phyloP scores from a whole-genome alignment of 768 basidiomycete species.

The Lanmaoa rubissima region DNA sequence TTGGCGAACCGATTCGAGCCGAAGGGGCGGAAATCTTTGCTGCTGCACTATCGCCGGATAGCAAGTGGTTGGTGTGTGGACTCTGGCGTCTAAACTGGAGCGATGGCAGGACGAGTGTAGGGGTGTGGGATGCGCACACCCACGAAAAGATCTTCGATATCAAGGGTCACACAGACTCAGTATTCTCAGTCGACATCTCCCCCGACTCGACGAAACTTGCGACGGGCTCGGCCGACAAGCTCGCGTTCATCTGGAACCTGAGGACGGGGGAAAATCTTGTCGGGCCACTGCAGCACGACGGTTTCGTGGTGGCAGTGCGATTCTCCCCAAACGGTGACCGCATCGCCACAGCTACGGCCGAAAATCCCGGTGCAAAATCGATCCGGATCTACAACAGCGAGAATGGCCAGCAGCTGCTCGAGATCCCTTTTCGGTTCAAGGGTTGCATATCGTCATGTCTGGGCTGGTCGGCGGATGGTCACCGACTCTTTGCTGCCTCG shows the following conservation, averaged over 20 bases:
- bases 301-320: background rate
- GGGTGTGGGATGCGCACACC: background rate
- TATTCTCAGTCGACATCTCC: background rate
- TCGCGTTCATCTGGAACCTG: background rate
- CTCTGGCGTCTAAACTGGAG: background rate
- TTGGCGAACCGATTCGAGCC: background rate
- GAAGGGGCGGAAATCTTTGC: background rate
- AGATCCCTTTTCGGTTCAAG: background rate
- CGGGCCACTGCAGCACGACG: background rate
- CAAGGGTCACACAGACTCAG: background rate
- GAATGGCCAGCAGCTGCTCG: background rate
- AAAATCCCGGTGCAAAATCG: background rate
- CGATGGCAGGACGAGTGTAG: no score
- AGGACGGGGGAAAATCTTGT: background rate
- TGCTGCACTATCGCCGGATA: background rate
- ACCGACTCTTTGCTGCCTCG: no score
- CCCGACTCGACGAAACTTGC: background rate
- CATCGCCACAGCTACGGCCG: background rate
- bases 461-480: no score
- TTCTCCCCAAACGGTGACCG: constrained; percentile 7
- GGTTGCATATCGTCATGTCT: background rate
- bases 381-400: constrained; percentile 4
- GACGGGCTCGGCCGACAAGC: background rate
- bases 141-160: background rate
- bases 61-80: constrained; percentile 2